Conservation (phyloP, 495 filamentous ascomycete genomes). For the Penicillium egyptiacum region DNA sequence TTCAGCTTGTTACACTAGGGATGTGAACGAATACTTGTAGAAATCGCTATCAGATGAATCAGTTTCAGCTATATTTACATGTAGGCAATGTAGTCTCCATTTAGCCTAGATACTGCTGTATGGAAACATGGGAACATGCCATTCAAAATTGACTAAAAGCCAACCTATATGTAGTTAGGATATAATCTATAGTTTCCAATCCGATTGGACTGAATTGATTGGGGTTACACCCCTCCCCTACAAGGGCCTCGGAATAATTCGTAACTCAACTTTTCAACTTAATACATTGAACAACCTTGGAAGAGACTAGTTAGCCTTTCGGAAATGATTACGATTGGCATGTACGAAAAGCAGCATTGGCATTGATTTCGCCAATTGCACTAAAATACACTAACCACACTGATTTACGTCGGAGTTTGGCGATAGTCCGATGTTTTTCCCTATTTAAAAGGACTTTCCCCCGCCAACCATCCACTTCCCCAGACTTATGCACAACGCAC, state of each 20-base stretch:
- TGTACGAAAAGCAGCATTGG: not conserved
- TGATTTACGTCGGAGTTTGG: slow-evolving; percentile 16
- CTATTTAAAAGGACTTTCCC: slow-evolving; percentile 6
- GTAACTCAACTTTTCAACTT: not conserved
- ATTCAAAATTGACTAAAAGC: not conserved
- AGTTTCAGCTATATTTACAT: not conserved
- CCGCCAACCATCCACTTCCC: slow-evolving; percentile 17
- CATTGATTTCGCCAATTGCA: not conserved
- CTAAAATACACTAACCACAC: slow-evolving; percentile 1
- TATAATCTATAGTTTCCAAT: too few species aligned
- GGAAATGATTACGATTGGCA: not conserved
- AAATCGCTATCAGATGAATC: slow-evolving; percentile 2
- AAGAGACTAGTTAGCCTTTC: not conserved
- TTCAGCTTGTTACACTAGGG: slow-evolving; percentile 6
- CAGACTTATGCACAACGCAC: slow-evolving; percentile 12
- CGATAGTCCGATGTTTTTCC: slow-evolving; percentile 19
- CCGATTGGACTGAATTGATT: too few species aligned
- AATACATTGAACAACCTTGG: not conserved
- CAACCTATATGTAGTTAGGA: not conserved
- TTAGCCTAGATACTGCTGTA: too few species aligned
- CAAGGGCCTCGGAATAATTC: not conserved
- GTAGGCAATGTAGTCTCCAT: not conserved
- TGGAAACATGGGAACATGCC: not conserved
- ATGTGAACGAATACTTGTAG: not conserved
- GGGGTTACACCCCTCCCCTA: not conserved